Evolutionary conservation across 768 basidiomycete genomes (phyloP), one percentile per base, ranked within the genome.

Genomic region (Trametes cingulata): DNA sequence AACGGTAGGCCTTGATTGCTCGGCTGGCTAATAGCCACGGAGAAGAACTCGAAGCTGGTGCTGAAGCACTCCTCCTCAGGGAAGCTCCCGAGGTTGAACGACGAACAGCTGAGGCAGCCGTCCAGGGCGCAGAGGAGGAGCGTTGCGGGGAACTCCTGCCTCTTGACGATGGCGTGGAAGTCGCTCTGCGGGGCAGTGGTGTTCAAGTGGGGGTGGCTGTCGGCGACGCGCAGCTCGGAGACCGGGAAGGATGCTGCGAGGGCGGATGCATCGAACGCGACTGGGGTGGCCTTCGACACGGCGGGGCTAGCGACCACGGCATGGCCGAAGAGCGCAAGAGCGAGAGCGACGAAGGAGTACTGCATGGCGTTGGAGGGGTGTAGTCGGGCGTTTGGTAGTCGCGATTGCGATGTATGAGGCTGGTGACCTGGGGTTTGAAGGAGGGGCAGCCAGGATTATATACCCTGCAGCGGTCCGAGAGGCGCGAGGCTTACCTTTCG

Each of bases 1-100:
- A 56, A 61, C 29, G 60, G 60, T 33, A 61, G 36, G 22, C 53
- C 53, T 40, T 37, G 13, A 17, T 47, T 40, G 53, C 60, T 56
- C 33, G 60, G 54, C 48, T 61, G 53, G 20, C 17, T 8, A 48
- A 61, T 51, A 17, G 24, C 53, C 48, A 41, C 40, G 60, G 46
- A 47, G 35, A 27, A 52, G 52, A 45, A 42, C 40, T 39, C 15
- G 40, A 48, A n/a, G 24, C n/a, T 22, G 29, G 10, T n/a, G n/a
- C 13, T 24, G 51, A 58, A 49, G 41, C 56, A 58, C 8, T 20
- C 20, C 40, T 60, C 29, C 2, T 53, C 12, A 24, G 52, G 52
- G 13, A 55, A 12, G 15, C 20, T 29, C 17, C 39, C 7, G 9
- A 61, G 22, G 48, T 56, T 25, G 52, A 61, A 50, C 20, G 6